phyloP scores from a whole-genome alignment of 768 basidiomycete species.

The Lactarius psammicola region DNA sequence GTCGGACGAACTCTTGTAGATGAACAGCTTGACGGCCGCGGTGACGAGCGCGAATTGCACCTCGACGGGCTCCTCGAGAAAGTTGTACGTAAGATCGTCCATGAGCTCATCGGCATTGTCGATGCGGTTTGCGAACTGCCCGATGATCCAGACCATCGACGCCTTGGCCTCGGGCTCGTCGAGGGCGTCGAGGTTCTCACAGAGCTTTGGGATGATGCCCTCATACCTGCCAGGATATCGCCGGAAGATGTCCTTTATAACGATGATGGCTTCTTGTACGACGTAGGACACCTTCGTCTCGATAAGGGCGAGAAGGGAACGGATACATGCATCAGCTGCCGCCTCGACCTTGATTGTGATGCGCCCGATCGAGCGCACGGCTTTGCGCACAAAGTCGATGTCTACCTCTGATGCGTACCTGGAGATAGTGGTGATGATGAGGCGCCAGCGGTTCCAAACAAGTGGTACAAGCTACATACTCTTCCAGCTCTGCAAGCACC shows the following conservation, averaged over 20 bases:
- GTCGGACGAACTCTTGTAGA: slow-evolving; percentile 81
- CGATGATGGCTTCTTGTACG: slow-evolving; percentile 89
- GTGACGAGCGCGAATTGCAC: slow-evolving; percentile 95
- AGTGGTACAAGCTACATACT: slow-evolving; percentile 49
- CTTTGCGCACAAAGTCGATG: slow-evolving; percentile 96
- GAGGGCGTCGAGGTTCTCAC: slow-evolving; percentile 85
- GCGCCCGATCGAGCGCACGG: slow-evolving; percentile 94
- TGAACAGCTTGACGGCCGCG: slow-evolving; percentile 93
- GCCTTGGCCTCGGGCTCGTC: slow-evolving; percentile 98
- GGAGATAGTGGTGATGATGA: slow-evolving; percentile 9
- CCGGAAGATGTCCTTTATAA: slow-evolving; percentile 97
- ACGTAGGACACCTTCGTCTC: slow-evolving; percentile 91
- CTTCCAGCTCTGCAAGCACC: slow-evolving; percentile 91
- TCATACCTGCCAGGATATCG: slow-evolving; percentile 97
- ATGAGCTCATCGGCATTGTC: slow-evolving; percentile 94
- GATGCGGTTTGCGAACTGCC: slow-evolving; percentile 93
- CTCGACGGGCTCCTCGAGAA: slow-evolving; percentile 40
- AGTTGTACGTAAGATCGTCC: slow-evolving; percentile 53
- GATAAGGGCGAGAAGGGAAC: slow-evolving; percentile 80
- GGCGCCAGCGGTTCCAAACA: not conserved
- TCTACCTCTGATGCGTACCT: slow-evolving; percentile 99
- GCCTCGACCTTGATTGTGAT: slow-evolving; percentile 95
- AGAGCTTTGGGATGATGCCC: slow-evolving; percentile 90
- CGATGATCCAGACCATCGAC: slow-evolving; percentile 97
- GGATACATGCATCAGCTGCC: slow-evolving; percentile 88